These are phyloP conservation scores for Passalora sequoiae DNA, from an alignment of 2,329 filamentous ascomycete species.

Conservation along the genomic window DNA sequence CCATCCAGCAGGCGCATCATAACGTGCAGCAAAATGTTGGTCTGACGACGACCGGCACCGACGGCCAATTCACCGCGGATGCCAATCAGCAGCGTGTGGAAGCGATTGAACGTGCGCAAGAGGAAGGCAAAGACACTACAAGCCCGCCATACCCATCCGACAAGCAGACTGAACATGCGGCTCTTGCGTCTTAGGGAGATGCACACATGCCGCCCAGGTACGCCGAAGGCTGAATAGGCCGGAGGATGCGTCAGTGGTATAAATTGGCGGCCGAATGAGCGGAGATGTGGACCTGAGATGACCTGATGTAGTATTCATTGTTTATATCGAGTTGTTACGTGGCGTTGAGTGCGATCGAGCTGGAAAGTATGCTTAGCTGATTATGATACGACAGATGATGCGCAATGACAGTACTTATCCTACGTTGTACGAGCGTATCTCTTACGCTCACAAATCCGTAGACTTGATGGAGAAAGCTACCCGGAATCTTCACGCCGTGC, in stretches of 20 bases:
- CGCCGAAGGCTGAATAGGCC: background rate
- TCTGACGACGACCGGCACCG: background rate
- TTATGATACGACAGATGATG: constrained; percentile 1
- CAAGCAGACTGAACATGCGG: constrained; percentile 18
- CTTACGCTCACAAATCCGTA: no score
- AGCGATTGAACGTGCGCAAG: constrained; percentile 21
- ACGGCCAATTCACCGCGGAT: constrained; percentile 1
- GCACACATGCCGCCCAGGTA: background rate
- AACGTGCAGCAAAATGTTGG: constrained; percentile 4
- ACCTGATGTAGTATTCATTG: background rate
- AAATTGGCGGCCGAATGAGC: no score
- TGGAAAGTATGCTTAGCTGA: background rate
- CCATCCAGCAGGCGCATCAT: constrained; percentile 5
- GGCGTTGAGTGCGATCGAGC: background rate
- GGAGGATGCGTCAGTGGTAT: no score
- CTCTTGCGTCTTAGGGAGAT: constrained; percentile 20
- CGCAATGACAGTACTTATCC: constrained; percentile 4
- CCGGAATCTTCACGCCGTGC: no score
- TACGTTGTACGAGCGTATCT: no score
- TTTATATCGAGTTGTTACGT: background rate
- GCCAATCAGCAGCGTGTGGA: constrained; percentile 21
- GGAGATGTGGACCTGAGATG: background rate
- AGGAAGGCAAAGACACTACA: constrained; percentile 12
- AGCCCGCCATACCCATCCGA: constrained; percentile 17
- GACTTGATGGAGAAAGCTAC: no score